Base-by-base conservation (phyloP, 78 protist genomes). In the Cyanophora paradoxa region DNA sequence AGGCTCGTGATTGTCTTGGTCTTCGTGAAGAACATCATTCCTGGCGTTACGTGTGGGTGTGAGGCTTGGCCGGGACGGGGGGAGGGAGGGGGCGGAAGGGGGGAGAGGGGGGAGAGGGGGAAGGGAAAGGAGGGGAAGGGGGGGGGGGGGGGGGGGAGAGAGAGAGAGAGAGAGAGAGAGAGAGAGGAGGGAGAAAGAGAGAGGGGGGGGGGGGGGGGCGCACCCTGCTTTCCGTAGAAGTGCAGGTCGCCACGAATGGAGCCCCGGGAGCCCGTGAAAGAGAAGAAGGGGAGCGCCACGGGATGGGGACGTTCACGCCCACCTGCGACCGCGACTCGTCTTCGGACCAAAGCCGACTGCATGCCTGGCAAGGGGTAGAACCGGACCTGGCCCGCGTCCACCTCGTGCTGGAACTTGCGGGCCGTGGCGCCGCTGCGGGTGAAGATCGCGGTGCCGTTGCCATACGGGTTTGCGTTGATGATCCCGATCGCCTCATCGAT, bases 381-480 rank as follows among this genome's bases (percentile, higher is more conserved):
- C n/a, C n/a, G n/a, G n/a, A n/a, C n/a, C n/a, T n/a, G n/a, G n/a
- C n/a, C n/a, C n/a, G n/a, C n/a, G n/a, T 93, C 95, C 37, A 89
- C 71, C 72, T 91, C 88, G 83, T 76, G 37, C 81, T 81, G 88
- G 92, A 77, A 93, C 79, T 88, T 86, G 62, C 98, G 74, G 17
- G 98, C 96, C 26, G 84, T 82, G 37, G 96, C 90, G 39, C 99
- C 99, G 1, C 79, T 73, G 48, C 67, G 26, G 3, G 99, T 96
- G 88, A 96, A 96, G 78, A 96, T 82, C 40, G 99, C 96, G 16
- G 96, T 89, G 62, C 99, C 99, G 82, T 96, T 96, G 68, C 99
- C 99, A 81, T 91, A 94, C 54, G 89, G 93, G 87, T 93, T 96
- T 58, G 24, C n/a, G 90, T 96, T 96, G 83, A 94, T 81, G 30